Evolutionary conservation across 2,329 filamentous ascomycete genomes (phyloP), one percentile per base, ranked within the genome.

Genomic region (Trichoderma citrinoviride): DNA sequence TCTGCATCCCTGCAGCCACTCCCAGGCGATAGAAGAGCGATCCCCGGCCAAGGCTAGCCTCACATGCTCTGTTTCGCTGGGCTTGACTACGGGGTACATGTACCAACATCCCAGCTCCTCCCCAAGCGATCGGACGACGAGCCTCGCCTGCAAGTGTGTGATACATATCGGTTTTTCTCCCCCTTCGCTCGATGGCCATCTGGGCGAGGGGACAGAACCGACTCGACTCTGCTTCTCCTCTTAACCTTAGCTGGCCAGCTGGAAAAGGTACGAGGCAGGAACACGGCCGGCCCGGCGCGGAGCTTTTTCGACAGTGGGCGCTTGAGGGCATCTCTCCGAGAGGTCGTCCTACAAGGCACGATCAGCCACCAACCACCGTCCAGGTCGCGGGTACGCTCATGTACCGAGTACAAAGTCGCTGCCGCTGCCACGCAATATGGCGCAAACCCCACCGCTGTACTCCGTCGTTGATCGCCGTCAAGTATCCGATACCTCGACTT

Each of bases 131-230:
- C 58, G 40, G 23, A 43, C 57, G 40, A 14, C 21, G 40, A 43
- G n/a, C 52, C 55, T 58, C 55, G 55, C 23, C 55, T 62, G 58
- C 58, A 62, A 44, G 58, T 62, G 58, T 62, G 58, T 62, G 58
- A 62, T 62, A 62, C 58, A 62, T 62, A 37, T 62, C 58, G 33
- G 33, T 14, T 14, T 14, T 29, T 14, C 14, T 37, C 4, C 10
- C 33, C 33, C 33, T 37, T 37, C 12, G 14, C 14, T 37, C 27
- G 12, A n/a, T 25, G 23, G 27, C 8, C 14, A 29, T 47, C 33
- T 27, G 46, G 17, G 23, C 21, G 19, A 61, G 58, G 58, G 58
- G 54, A 62, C 46, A 54, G 33, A 53, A 62, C 58, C 58, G 58
- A 62, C 49, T 62, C 58, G 58, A 50, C 44, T 54, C 12, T 53